These are phyloP conservation scores for Somion occarium DNA, from an alignment of 1,284 basidiomycete genomes.

Conservation along the genomic window DNA sequence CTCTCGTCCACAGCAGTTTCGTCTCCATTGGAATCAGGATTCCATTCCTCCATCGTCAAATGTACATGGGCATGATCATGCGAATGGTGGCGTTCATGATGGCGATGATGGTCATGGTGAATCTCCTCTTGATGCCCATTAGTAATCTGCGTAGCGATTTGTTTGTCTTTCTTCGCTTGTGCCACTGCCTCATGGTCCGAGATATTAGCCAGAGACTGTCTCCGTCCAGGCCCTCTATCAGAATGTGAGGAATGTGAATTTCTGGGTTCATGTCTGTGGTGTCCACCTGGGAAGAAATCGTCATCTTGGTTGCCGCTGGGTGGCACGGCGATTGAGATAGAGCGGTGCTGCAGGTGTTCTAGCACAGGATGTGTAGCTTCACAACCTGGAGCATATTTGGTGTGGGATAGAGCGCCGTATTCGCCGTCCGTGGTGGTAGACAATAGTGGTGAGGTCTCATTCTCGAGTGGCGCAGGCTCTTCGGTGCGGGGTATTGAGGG, in stretches of 20 bases:
- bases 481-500: neutral
- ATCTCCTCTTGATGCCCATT: constrained; percentile 9
- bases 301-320: constrained; percentile 1
- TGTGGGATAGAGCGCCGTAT: neutral
- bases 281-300: constrained; percentile 29
- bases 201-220: neutral
- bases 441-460: constrained; percentile 5
- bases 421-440: neutral
- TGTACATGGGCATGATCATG: constrained; percentile 19
- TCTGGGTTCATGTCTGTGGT: constrained; percentile 41
- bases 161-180: neutral
- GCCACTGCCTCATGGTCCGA: neutral
- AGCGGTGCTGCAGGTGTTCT: neutral
- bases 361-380: too few relatives aligned
- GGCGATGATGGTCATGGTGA: constrained; percentile 15
- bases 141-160: neutral
- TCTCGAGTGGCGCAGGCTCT: neutral
- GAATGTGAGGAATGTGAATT: constrained; percentile 33
- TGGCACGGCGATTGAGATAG: neutral
- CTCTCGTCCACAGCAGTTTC: constrained; percentile 21
- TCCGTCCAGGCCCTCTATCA: constrained; percentile 6
- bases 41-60: constrained; percentile 24
- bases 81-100: neutral
- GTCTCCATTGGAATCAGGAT: constrained; percentile 15
- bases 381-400: constrained; percentile 1